Conservation (phyloP, 305 asterid species). For the Fraxinus platypoda region DNA sequence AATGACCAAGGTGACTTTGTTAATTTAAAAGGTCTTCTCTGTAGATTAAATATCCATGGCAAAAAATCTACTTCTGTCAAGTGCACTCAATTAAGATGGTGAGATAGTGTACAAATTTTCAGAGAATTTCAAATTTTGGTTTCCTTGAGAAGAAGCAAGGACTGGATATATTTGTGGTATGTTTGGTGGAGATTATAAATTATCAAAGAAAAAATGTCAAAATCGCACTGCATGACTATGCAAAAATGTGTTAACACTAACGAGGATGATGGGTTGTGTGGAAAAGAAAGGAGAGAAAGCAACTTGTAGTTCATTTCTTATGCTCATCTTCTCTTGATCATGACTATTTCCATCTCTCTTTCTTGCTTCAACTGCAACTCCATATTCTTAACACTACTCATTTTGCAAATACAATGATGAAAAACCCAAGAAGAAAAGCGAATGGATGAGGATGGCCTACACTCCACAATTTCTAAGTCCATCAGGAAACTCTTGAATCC, state of each 20-base stretch:
- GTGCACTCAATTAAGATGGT: not conserved
- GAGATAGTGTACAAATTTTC: not conserved
- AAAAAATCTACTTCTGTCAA: not conserved
- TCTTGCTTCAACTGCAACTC: slow-evolving; percentile 32
- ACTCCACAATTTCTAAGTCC: slow-evolving; percentile 14
- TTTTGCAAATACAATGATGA: slow-evolving; percentile 19
- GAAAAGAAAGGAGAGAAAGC: slow-evolving; percentile 27
- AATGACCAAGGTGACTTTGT: too few relatives aligned
- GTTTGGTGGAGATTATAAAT: not conserved
- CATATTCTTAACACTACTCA: slow-evolving; percentile 24
- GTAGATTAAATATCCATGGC: too few relatives aligned
- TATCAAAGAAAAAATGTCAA: too few relatives aligned
- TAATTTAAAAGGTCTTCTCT: too few relatives aligned
- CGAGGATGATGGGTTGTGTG: too few relatives aligned
- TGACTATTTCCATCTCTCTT: slow-evolving; percentile 32
- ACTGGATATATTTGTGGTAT: not conserved
- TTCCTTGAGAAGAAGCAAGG: not conserved
- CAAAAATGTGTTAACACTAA: too few relatives aligned
- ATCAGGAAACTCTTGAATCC: slow-evolving; percentile 35
- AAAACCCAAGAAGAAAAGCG: slow-evolving; percentile 3
- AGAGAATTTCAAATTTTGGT: not conserved
- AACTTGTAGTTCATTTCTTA: slow-evolving; percentile 35
- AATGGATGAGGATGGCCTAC: slow-evolving; percentile 38
- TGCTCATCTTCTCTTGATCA: slow-evolving; percentile 35
- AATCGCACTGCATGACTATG: not conserved